Evolutionary conservation across 1,284 basidiomycete genomes (phyloP).

Genomic region (Boletus mariae): DNA sequence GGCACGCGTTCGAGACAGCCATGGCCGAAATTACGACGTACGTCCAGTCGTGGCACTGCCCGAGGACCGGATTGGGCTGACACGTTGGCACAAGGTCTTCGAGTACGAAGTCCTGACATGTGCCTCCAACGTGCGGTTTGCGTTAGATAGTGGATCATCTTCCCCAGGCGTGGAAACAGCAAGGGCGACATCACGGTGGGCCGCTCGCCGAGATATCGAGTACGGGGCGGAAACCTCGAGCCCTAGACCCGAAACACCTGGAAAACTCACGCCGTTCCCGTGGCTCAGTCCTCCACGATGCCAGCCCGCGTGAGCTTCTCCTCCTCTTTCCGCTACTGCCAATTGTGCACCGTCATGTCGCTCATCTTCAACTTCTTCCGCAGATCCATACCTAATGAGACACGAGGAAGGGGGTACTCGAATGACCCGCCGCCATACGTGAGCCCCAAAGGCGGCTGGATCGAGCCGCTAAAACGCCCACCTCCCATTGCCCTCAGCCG

Average conservation of each 20-base stretch:
- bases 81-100: constrained; percentile 9
- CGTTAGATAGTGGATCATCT: constrained; percentile 2
- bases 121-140: constrained; percentile 20
- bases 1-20: constrained; percentile 12
- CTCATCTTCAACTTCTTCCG: not conserved
- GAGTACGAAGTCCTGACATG: constrained; percentile 28
- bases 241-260: not conserved
- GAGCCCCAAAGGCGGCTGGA: constrained; percentile 12
- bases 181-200: not conserved
- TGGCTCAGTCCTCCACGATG: not conserved
- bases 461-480: constrained; percentile 15
- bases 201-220: not conserved
- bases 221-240: not conserved
- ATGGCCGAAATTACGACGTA: constrained; percentile 15
- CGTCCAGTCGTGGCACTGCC: constrained; percentile 1
- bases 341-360: not conserved
- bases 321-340: constrained; percentile 1
- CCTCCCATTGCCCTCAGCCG: constrained; percentile 8
- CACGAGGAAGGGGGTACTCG: not conserved
- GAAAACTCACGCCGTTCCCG: not conserved
- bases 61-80: not conserved
- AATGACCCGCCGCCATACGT: constrained; percentile 18
- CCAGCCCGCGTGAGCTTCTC: constrained; percentile 10
- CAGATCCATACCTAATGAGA: constrained; percentile 3
- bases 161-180: not conserved